Percentiles rank a stretch among this genome's conserved stretches.
These are phyloP conservation scores for Vitis rupestris DNA, from an alignment of 164 flowering plant genomes.

Conservation along the genomic window DNA sequence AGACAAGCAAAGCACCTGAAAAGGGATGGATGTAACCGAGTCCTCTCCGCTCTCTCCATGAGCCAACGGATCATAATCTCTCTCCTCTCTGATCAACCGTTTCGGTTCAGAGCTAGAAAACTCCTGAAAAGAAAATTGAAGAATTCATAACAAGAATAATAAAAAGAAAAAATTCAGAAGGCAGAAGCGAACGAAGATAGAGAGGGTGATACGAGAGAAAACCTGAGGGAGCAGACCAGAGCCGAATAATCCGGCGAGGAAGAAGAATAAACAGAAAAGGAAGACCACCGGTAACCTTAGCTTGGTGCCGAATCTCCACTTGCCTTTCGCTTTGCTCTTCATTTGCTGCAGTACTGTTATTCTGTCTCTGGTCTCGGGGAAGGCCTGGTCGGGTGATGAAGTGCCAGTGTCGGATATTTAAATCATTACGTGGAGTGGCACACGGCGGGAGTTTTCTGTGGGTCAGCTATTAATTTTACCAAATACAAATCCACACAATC, in stretches of 20 bases:
- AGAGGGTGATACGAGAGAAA: neutral
- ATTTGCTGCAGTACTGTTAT: constrained; percentile 7
- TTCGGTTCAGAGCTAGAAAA: constrained; percentile 15
- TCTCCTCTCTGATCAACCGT: constrained; percentile 22
- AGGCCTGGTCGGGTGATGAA: too few relatives aligned
- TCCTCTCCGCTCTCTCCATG: constrained; percentile 70
- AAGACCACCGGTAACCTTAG: constrained; percentile 52
- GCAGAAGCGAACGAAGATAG: neutral
- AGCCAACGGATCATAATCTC: constrained; percentile 26
- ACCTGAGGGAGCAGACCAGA: constrained; percentile 62
- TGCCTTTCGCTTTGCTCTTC: constrained; percentile 14
- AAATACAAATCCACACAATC: too few relatives aligned
- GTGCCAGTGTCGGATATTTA: too few relatives aligned
- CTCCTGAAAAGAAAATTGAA: too few relatives aligned
- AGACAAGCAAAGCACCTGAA: constrained; percentile 51
- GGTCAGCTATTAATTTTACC: too few relatives aligned
- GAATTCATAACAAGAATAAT: too few relatives aligned
- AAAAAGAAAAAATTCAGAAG: constrained; percentile 2
- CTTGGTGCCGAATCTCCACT: constrained; percentile 31
- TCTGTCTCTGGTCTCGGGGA: constrained; percentile 3
- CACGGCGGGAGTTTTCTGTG: neutral
- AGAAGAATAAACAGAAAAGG: constrained; percentile 49
- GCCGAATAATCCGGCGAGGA: constrained; percentile 69
- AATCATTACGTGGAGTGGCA: too few relatives aligned
- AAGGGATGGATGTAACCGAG: constrained; percentile 50